Evolutionary conservation across 371 early-diverging fungal genomes (phyloP).

Genomic region (Scutellospora calospora): DNA sequence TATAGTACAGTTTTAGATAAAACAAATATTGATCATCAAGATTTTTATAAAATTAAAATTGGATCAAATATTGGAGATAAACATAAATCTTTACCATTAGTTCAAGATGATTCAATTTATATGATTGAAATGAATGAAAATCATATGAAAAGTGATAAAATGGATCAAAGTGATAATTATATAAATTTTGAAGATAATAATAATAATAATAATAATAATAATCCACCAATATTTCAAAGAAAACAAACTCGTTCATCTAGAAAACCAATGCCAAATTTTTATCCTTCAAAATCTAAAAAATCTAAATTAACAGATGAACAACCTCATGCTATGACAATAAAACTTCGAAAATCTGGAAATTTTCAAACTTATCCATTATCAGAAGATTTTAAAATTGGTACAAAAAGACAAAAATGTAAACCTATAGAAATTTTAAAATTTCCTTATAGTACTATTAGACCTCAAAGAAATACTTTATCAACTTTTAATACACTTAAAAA

Average conservation of each 20-base stretch:
- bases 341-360: background rate
- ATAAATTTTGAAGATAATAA: background rate
- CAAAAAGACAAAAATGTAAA: background rate
- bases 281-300: background rate
- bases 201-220: too few species aligned
- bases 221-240: background rate
- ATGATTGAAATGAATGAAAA: conserved; percentile 18
- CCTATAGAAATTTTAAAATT: background rate
- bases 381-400: background rate
- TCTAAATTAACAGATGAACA: background rate
- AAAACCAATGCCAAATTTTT: background rate
- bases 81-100: background rate
- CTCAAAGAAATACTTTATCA: conserved; percentile 1
- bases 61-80: background rate
- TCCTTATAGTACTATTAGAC: conserved; percentile 27
- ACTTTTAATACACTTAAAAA: conserved; percentile 14
- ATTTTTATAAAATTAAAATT: conserved; percentile 29
- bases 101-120: conserved; percentile 1
- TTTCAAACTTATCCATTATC: conserved; percentile 6
- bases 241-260: background rate
- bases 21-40: background rate
- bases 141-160: background rate
- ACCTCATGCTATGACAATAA: background rate
- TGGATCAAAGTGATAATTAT: conserved; percentile 6
- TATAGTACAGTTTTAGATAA: background rate